Base-by-base conservation (phyloP, 169 alveolate genomes). In the Neospora caninum region DNA sequence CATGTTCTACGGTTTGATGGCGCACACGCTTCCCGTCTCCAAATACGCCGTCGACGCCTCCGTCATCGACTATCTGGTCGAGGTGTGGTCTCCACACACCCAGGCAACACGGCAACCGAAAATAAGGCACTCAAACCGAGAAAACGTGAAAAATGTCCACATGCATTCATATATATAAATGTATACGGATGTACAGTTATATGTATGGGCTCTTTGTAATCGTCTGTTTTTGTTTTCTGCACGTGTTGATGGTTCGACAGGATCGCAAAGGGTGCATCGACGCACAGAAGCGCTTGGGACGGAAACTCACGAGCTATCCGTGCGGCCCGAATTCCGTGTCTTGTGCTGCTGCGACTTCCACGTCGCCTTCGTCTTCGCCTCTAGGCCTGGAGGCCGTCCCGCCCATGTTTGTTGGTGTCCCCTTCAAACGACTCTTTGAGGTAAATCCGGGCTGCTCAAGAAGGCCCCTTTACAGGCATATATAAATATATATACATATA, bases 1-100 rank as follows among this genome's bases (percentile, higher is more conserved):
- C 43, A 92, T 92, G 94, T 82, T 92, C 45, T 92, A 92, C 70
- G 94, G 94, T 42, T 70, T 88, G 39, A 80, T 92, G 94, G 94
- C 94, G 22, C 94, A 92, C 70, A 31, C 94, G 41, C 91, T 92
- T 29, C 94, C 94, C 36, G 94, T 92, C 70, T 80, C 91, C 92
- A 49, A 67, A 39, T 92, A 80, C 83, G 87, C 94, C 42, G 94
- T 92, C 0, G 94, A 92, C 69, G 91, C 67, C 58, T 39, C 54
- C 42, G 49, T 92, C 25, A 42, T 92, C 49, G 87, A 78, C n/a
- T 80, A 73, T 41, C 91, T 92, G 13, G 94, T 92, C 42, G 86
- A 80, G 92, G 94, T 92, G 43, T 43, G 43, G 43, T 31, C 43
- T 27, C 18, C 43, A 73, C 16, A 13, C 43, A 2, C 84, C 39